Conservation (phyloP, 192 early-diverging fungal genomes). For the Coemansia sp. region DNA sequence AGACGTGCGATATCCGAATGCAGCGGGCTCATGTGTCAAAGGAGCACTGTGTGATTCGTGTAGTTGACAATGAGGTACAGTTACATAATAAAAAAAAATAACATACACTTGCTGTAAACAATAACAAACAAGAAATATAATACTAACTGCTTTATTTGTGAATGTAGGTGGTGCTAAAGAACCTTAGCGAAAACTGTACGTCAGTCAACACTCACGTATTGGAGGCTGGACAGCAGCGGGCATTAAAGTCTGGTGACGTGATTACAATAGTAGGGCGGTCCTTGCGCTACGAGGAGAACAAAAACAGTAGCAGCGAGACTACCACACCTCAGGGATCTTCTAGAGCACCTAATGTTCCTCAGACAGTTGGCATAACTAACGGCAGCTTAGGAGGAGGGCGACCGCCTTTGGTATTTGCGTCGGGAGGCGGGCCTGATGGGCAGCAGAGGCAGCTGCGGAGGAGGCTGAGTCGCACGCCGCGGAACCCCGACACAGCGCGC, state of each 20-base stretch:
- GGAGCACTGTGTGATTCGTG: conserved; percentile 43
- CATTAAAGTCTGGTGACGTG: conserved; percentile 29
- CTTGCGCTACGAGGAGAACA: conserved; percentile 35
- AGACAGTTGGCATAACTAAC: neutral
- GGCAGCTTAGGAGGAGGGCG: neutral
- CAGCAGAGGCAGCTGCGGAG: conserved; percentile 14
- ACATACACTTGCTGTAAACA: neutral
- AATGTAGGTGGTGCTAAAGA: conserved; percentile 33
- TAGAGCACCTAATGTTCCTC: neutral
- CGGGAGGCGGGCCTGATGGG: neutral
- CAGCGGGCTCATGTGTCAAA: conserved; percentile 44
- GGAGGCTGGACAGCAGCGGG: conserved; percentile 22
- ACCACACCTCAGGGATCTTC: neutral
- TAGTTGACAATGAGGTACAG: conserved; percentile 16
- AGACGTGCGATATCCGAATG: conserved; percentile 55
- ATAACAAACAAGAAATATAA: neutral
- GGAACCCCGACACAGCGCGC: conserved; percentile 21
- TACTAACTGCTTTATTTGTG: neutral
- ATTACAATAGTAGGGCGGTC: conserved; percentile 49
- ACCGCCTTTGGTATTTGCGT: neutral
- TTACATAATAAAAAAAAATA: too few species aligned
- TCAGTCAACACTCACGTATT: conserved; percentile 16
- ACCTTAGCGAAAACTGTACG: conserved; percentile 40
- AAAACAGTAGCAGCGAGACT: too few species aligned
- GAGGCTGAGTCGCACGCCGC: conserved; percentile 4